A percentile compares a stretch with the other conserved stretches of the same genome.
These are phyloP conservation scores for Cryptococcus sp. DNA, from an alignment of 1,284 basidiomycete genomes.

Conservation along the genomic window DNA sequence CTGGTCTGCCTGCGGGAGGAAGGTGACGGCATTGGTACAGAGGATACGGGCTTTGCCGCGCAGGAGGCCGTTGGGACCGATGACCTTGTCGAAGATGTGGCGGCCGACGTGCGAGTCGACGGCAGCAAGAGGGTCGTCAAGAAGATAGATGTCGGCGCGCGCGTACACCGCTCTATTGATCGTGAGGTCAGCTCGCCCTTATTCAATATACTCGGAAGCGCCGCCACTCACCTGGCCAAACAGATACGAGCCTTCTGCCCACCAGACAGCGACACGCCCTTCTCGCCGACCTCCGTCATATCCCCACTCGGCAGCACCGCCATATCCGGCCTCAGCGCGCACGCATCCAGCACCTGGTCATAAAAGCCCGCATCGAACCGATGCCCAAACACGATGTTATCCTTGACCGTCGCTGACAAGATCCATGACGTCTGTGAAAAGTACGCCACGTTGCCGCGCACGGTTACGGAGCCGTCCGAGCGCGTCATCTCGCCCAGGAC, in stretches of 20 bases:
- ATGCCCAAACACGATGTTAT: constrained; percentile 88
- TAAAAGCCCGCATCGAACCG: constrained; percentile 66
- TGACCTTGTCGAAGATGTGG: constrained; percentile 70
- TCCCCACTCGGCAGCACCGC: constrained; percentile 69
- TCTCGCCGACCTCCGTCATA: constrained; percentile 70
- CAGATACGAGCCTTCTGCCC: constrained; percentile 63
- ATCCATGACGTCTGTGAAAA: constrained; percentile 89
- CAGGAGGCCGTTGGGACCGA: constrained; percentile 83
- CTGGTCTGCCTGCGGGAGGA: constrained; percentile 74
- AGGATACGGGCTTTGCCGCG: constrained; percentile 80
- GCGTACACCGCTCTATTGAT: constrained; percentile 52
- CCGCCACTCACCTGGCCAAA: constrained; percentile 50
- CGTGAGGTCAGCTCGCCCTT: background rate
- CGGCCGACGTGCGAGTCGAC: constrained; percentile 69
- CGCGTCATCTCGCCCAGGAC: constrained; percentile 79
- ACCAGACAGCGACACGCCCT: constrained; percentile 55
- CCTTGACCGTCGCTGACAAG: constrained; percentile 73
- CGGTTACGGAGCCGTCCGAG: constrained; percentile 64
- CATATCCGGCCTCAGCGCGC: constrained; percentile 78
- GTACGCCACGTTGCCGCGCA: constrained; percentile 79
- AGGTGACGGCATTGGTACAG: constrained; percentile 86
- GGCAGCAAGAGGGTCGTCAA: constrained; percentile 59
- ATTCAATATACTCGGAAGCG: background rate
- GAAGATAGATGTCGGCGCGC: constrained; percentile 59
- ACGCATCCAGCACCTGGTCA: constrained; percentile 57